phyloP scores from a whole-genome alignment of 1,139 yeast species.

The Kodamaea sp. region DNA sequence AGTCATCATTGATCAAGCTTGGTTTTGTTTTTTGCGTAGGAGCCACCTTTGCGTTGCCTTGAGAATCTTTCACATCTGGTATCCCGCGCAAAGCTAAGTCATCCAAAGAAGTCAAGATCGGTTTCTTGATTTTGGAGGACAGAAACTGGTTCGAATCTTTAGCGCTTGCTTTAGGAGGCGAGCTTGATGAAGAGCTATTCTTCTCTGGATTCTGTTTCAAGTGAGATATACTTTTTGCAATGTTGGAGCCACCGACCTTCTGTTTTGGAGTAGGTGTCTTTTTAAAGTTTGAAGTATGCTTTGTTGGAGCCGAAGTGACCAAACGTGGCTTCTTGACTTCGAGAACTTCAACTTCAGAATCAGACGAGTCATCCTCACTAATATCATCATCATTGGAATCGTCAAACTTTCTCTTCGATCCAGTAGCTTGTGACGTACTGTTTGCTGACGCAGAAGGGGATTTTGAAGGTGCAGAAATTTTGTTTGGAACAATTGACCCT shows the following conservation, averaged over 20 bases:
- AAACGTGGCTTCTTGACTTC: constrained; percentile 16
- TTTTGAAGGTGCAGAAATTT: too few relatives aligned
- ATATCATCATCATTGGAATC: constrained; percentile 15
- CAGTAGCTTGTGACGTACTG: too few relatives aligned
- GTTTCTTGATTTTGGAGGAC: constrained; percentile 21
- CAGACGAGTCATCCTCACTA: constrained; percentile 14
- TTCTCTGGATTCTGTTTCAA: constrained; percentile 1
- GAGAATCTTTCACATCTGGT: constrained; percentile 63
- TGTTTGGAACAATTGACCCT: too few relatives aligned
- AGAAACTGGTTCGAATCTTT: not conserved
- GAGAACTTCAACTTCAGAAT: constrained; percentile 15
- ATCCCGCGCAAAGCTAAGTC: constrained; percentile 60
- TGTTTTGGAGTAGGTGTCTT: not conserved
- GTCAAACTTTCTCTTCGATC: constrained; percentile 12
- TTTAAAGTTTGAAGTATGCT: not conserved
- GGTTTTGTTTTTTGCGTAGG: constrained; percentile 2
- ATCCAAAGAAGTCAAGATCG: constrained; percentile 51
- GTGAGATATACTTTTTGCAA: constrained; percentile 2
- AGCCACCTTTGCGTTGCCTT: not conserved
- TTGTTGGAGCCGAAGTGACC: constrained; percentile 14
- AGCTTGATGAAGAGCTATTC: not conserved
- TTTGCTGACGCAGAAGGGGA: too few relatives aligned
- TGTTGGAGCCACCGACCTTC: not conserved
- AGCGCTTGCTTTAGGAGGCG: not conserved
- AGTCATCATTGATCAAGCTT: constrained; percentile 6